Evolutionary conservation across 2,329 filamentous ascomycete genomes (phyloP).

Genomic region (Huntiella decipiens): DNA sequence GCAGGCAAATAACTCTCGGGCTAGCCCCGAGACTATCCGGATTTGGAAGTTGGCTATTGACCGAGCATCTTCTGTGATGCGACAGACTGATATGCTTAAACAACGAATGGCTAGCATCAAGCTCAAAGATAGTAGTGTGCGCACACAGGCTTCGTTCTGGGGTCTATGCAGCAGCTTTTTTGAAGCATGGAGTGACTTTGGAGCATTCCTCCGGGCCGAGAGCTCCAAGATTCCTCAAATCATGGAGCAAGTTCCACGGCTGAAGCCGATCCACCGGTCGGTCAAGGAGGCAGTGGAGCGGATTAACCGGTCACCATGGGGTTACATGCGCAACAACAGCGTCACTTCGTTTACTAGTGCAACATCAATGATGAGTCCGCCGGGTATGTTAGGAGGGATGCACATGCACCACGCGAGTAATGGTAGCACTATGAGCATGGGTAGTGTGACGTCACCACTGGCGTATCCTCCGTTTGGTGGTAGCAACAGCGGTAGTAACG

Average conservation of each 20-base stretch:
- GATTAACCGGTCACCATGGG: conserved; percentile 45
- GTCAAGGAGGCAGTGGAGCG: conserved; percentile 63
- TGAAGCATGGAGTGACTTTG: conserved; percentile 49
- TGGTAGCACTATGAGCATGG: conserved; percentile 3
- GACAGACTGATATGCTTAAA: conserved; percentile 56
- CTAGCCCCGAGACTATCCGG: conserved; percentile 35
- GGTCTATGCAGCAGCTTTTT: conserved; percentile 58
- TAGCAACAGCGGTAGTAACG: conserved; percentile 23
- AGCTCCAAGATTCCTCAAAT: conserved; percentile 32
- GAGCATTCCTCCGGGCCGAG: conserved; percentile 35
- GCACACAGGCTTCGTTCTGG: conserved; percentile 44
- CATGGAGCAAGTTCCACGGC: conserved; percentile 49
- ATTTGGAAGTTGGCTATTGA: conserved; percentile 53
- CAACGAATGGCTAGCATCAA: conserved; percentile 60
- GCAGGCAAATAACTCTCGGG: conserved; percentile 39
- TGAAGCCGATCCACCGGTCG: conserved; percentile 64
- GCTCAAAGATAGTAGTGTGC: conserved; percentile 61
- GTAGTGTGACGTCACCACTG: neutral
- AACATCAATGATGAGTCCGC: conserved; percentile 9
- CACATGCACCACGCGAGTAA: conserved; percentile 7
- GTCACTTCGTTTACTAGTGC: conserved; percentile 16
- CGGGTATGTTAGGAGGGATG: conserved; percentile 3
- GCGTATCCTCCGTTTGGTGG: neutral
- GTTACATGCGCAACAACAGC: conserved; percentile 17
- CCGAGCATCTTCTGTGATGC: conserved; percentile 50